Conservation (phyloP, 352 stramenopile genomes). For the Elongisporangium anandrum region DNA sequence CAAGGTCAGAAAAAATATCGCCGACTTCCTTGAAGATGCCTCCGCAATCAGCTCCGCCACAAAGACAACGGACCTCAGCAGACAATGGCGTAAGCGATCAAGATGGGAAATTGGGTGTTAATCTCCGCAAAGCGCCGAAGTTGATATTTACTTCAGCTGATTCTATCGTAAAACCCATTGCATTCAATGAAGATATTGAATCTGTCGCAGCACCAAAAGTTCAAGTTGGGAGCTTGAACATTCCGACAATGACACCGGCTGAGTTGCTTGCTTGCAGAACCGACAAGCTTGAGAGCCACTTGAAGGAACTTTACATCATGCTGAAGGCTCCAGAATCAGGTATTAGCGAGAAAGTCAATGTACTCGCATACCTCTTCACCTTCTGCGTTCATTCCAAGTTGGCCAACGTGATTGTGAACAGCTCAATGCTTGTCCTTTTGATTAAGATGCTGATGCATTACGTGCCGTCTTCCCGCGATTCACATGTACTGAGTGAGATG, state of each 20-base stretch:
- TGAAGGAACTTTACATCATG: slow-evolving; percentile 73
- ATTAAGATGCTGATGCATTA: slow-evolving; percentile 46
- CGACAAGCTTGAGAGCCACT: slow-evolving; percentile 55
- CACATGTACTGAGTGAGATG: slow-evolving; percentile 8
- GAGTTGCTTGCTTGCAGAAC: slow-evolving; percentile 35
- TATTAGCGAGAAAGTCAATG: slow-evolving; percentile 30
- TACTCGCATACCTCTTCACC: slow-evolving; percentile 56
- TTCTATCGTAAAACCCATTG: slow-evolving; percentile 57
- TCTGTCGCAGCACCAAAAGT: slow-evolving; percentile 18
- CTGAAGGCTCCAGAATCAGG: slow-evolving; percentile 35
- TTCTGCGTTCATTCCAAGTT: slow-evolving; percentile 49
- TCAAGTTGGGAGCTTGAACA: slow-evolving; percentile 24
- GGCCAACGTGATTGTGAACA: slow-evolving; percentile 82
- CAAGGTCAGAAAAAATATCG: neutral
- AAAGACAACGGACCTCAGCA: neutral
- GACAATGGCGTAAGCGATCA: slow-evolving; percentile 27
- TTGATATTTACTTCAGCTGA: slow-evolving; percentile 61
- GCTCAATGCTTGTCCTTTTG: slow-evolving; percentile 62
- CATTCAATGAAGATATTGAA: slow-evolving; percentile 50
- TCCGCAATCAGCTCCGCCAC: slow-evolving; percentile 21
- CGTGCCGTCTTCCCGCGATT: neutral
- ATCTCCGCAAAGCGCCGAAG: slow-evolving; percentile 37
- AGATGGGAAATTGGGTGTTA: slow-evolving; percentile 22
- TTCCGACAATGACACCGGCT: slow-evolving; percentile 31
- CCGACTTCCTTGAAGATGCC: neutral